These are phyloP conservation scores for Takashimella tepidaria DNA, from an alignment of 1,284 basidiomycete species.

Conservation along the genomic window DNA sequence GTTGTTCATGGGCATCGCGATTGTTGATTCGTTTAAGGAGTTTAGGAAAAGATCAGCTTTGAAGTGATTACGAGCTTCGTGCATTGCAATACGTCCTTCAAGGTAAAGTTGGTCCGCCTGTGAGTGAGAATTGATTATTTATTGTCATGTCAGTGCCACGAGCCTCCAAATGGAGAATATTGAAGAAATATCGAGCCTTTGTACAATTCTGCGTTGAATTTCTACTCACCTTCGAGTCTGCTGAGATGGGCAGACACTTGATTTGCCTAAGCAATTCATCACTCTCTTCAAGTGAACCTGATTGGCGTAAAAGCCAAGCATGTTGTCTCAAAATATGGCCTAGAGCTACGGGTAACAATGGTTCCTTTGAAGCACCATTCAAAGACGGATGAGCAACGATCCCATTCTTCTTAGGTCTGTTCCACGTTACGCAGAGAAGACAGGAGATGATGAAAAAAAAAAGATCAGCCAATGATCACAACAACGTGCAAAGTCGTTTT, in stretches of 20 bases:
- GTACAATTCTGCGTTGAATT: no score
- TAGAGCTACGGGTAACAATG: conserved; percentile 62
- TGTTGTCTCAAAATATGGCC: conserved; percentile 66
- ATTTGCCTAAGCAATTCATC: conserved; percentile 56
- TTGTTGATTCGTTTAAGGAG: conserved; percentile 74
- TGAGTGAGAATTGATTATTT: background rate
- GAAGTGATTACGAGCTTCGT: conserved; percentile 70
- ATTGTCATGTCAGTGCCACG: background rate
- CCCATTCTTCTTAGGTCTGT: conserved; percentile 16
- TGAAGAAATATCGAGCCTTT: no score
- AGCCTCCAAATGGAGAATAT: conserved; percentile 53
- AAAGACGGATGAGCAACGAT: conserved; percentile 38
- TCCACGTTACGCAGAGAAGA: background rate
- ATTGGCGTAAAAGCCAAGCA: conserved; percentile 67
- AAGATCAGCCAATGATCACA: conserved; percentile 11
- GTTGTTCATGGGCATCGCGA: background rate
- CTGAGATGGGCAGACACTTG: conserved; percentile 22
- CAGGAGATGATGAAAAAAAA: conserved; percentile 48
- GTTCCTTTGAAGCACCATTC: conserved; percentile 54
- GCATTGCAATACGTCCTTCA: conserved; percentile 66
- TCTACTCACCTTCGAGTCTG: conserved; percentile 26
- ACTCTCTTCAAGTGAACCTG: conserved; percentile 53
- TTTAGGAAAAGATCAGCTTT: conserved; percentile 78
- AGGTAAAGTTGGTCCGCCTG: conserved; percentile 68
- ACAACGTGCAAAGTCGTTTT: background rate